Base-by-base conservation (phyloP, 768 basidiomycete genomes). In the Trametes sanguinea region DNA sequence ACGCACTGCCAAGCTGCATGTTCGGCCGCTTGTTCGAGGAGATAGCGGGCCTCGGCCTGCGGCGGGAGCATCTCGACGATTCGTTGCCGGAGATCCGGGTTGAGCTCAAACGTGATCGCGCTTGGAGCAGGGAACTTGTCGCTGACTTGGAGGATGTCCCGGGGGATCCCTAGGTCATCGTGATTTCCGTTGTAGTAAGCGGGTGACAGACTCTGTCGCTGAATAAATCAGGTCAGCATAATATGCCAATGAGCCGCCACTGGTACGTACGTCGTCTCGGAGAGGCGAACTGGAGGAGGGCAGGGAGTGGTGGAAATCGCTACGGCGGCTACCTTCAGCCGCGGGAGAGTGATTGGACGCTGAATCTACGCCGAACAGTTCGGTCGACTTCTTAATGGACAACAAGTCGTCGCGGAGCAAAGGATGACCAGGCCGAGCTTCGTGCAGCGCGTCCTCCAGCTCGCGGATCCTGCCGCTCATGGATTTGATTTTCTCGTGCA, bases 1-100 rank as follows among this genome's bases (percentile, higher is more conserved):
- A 80, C 86, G 67, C 72, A 88, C 87, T 88, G 88, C 88, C 87
- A 89, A 65, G 88, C 78, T 54, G 87, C 88, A 62, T 89, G 88
- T 65, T 77, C 78, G 57, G 84, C 81, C 42, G 87, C 87, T 73
- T 85, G 83, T 61, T 83, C 79, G 71, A 87, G 88, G 16, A 87
- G 80, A 30, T 78, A 76, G 55, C 81, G 76, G 1, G 88, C 88
- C 62, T 86, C 85, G 57, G 78, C 74, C 55, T 80, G 79, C 17
- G 84, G 77, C 42, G 88, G 88, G 39, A 90, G 78, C 68, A 85
- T 78, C 69, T 81, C 83, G 52, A 86, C 78, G 65, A 90, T 88
- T 40, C 82, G 80, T 66, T 85, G 80, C 44, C 87, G 81, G 68
- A 87, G 84, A 62, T 77, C 78, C 60, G 86, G 80, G 72, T 89